Base-by-base conservation (phyloP, 2,329 filamentous ascomycete genomes). In the Onygenales sp. region DNA sequence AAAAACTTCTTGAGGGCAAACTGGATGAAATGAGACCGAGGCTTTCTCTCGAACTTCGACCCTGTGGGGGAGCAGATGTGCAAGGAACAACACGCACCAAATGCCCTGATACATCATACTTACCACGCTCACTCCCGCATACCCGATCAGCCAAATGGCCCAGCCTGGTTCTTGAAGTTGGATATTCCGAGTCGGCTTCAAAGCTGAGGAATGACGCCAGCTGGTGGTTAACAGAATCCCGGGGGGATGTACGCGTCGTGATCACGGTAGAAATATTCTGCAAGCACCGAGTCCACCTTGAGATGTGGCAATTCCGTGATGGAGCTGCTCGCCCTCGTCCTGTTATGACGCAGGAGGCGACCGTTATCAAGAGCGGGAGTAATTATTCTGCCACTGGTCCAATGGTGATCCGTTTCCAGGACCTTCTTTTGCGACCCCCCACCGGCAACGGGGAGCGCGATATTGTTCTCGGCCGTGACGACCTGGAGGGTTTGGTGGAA, bases 361-460 rank as follows among this genome's bases (percentile, higher is more conserved):
- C 36, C 27, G 41, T 33, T 42, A 43, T 7, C 9, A 38, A 44
- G 39, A 31, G 49, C 5, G 3, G 17, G 4, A 43, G 38, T 6
- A 14, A 13, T 43, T 36, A 36, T 36, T 38, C 21, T 14, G 35
- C 52, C 10, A 49, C 3, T 54, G 52, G 1, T 13, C 36, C 38
- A 43, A 17, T 54, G 27, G 35, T 54, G n/a, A 54, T 54, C 39
- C 52, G 14, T n/a, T 54, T 54, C 17, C 44, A 50, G 27, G 35
- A 49, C 6, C 52, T 54, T 43, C 41, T 54, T 14, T 39, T 54
- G 35, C 44, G 52, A 5, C 32, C 11, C n/a, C 52, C 52, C 4
- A n/a, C 33, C 45, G 39, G 38, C 13, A 43, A 43, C 31, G 43
- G 27, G 43, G 52, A 53, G 14, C 4, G 45, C 7, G 52, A 53